Evolutionary conservation across 768 basidiomycete species (phyloP).

Genomic region (Coprinellus aureogranulatus): DNA sequence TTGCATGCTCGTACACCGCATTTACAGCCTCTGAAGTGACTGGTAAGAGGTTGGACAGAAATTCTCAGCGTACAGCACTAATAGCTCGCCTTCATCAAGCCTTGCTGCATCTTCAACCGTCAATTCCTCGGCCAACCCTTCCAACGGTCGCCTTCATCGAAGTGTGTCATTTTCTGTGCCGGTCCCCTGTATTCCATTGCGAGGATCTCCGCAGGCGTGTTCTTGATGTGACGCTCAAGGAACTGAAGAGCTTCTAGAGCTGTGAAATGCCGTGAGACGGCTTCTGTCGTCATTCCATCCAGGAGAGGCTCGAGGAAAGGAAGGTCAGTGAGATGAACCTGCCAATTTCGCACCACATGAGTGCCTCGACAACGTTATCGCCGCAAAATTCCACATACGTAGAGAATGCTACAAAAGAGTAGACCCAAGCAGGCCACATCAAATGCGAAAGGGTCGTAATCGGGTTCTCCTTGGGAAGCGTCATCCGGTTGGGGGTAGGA

Average conservation of each 20-base stretch:
- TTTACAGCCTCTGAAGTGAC: too few species aligned
- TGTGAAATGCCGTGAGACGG: constrained; percentile 20
- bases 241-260: constrained; percentile 22
- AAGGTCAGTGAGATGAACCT: constrained; percentile 31
- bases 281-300: constrained; percentile 12
- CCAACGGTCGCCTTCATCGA: too few species aligned
- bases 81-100: too few species aligned
- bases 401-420: constrained; percentile 1
- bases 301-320: constrained; percentile 40
- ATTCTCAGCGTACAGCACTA: too few species aligned
- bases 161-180: too few species aligned
- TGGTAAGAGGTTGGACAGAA: too few species aligned
- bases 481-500: constrained; percentile 10
- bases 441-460: constrained; percentile 24
- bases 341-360: constrained; percentile 12
- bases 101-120: too few species aligned
- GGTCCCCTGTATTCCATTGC: too few species aligned
- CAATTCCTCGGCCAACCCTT: too few species aligned
- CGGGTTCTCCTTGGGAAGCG: constrained; percentile 20
- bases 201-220: too few species aligned
- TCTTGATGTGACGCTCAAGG: too few species aligned
- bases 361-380: neutral
- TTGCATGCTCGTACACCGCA: too few species aligned
- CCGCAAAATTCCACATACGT: neutral
- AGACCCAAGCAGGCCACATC: constrained; percentile 21